Evolutionary conservation across 768 basidiomycete genomes (phyloP).

Genomic region (Amanita molliuscula): DNA sequence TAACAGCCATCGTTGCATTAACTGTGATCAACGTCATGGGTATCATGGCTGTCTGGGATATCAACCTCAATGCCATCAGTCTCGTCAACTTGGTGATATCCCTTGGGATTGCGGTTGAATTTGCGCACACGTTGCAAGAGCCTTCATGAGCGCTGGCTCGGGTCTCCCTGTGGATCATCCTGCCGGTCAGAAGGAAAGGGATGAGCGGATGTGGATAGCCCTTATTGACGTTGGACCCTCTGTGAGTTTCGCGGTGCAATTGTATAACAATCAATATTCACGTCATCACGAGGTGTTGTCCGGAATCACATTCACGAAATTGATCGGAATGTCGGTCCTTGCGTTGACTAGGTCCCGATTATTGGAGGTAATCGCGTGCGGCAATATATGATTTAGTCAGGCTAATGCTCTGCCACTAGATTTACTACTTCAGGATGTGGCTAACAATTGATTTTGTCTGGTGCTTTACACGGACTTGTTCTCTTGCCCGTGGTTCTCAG

Average conservation of each 20-base stretch:
- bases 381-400: background rate
- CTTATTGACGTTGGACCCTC: constrained; percentile 94
- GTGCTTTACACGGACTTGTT: constrained; percentile 86
- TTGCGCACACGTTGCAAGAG: constrained; percentile 89
- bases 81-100: constrained; percentile 95
- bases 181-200: constrained; percentile 77
- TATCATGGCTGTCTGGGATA: constrained; percentile 87
- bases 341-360: constrained; percentile 85
- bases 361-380: constrained; percentile 54
- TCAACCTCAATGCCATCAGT: constrained; percentile 89
- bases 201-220: constrained; percentile 89
- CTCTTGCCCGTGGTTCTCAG: constrained; percentile 86
- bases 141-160: constrained; percentile 91
- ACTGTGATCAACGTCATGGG: constrained; percentile 88
- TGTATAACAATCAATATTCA: background rate
- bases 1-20: constrained; percentile 78
- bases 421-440: constrained; percentile 99
- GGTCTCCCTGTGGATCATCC: constrained; percentile 71
- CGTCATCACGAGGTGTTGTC: constrained; percentile 63
- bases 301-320: constrained; percentile 95
- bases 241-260: constrained; percentile 34
- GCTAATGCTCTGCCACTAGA: constrained; percentile 30
- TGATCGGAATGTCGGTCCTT: constrained; percentile 94
- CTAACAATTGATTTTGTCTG: constrained; percentile 78
- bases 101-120: constrained; percentile 95